Base-by-base conservation (phyloP, 805 yeast species). In the Trichomonascus vanleenenianus region DNA sequence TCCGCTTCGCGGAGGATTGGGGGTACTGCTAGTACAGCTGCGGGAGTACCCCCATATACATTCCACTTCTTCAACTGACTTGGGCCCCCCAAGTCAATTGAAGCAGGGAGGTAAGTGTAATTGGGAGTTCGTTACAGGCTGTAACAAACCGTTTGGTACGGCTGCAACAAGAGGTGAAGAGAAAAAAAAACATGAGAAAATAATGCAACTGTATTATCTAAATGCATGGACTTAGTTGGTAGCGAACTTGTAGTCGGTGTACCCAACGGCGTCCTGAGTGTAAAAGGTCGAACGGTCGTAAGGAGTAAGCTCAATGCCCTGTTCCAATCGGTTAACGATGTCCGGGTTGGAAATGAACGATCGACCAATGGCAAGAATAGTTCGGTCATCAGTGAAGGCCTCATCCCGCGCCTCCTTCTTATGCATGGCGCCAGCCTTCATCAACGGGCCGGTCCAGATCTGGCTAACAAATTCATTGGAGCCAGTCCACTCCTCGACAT, bases 271-370 rank as follows among this genome's bases (percentile, higher is more conserved):
- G 15, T 19, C 40, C 7, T 5, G 9, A 39, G 9, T 36, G 41
- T 76, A 78, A 60, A 78, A 78, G 7, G 74, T 67, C 14, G 53
- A 47, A 54, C 81, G 67, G 56, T 76, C 67, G 53, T 76, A 78
- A 22, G 60, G 50, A 47, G 63, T 66, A 46, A 76, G 58, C 36
- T 68, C 67, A 32, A 59, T 44, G 22, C 70, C 70, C 30, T 71
- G 58, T 49, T 65, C 60, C 37, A 78, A 45, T 49, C 79, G 64
- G 15, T 61, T 53, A 14, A 70, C 72, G 30, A 79, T 56, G 55
- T 79, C 83, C 2, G 83, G 82, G 60, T 78, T 78, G 30, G 79
- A 61, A 40, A 74, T 69, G 58, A 68, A 76, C 46, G 60, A 63
- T 49, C 81, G 68, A 30, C 81, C 81, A 48, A 66, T 57, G 1